Base-by-base conservation (phyloP, 495 filamentous ascomycete genomes). In the Staphylotrichum longicolle region DNA sequence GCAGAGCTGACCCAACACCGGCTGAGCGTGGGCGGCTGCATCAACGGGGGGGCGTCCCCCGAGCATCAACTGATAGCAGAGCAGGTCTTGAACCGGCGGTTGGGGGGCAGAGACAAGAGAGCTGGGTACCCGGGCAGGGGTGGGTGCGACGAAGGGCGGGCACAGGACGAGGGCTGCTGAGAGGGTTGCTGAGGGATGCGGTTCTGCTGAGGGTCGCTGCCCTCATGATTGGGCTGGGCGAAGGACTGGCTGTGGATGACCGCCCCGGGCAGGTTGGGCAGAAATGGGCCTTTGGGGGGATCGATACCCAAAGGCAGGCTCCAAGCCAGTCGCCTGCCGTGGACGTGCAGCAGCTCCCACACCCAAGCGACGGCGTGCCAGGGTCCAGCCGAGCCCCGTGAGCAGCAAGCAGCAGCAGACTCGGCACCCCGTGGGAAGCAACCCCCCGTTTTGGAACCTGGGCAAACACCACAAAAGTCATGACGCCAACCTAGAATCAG, bases 241-340 rank as follows among this genome's bases (percentile, higher is more conserved):
- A 68, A 68, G 62, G 66, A 70, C 40, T 72, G 68, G 70, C 61
- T 57, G 63, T 67, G 64, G 63, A 59, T 58, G 66, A 67, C 66
- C 63, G 68, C 67, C 68, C 61, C 54, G 63, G 62, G 47, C 20
- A 65, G 72, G 72, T 75, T 75, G 72, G 72, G 72, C 72, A 75
- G 66, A 64, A 67, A 75, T 67, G 72, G 66, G 63, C 69, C 47
- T 67, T 51, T 27, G 20, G 45, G 64, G 50, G 70, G 64, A 55
- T 71, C 70, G 63, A 63, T 71, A 68, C 72, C 72, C 71, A 74
- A 72, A 66, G 67, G 47, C 56, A 41, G 47, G 47, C 58, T 62
- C 44, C 61, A 63, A 57, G 56, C 69, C 71, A 73, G 64, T 73
- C 61, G 62, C 48, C 57, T 67, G 63, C 68, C 64, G 57, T 64